Percentiles rank a stretch among this genome's conserved stretches.
Conservation (phyloP, 2,329 filamentous ascomycete genomes). For the Colletotrichum sp. region DNA sequence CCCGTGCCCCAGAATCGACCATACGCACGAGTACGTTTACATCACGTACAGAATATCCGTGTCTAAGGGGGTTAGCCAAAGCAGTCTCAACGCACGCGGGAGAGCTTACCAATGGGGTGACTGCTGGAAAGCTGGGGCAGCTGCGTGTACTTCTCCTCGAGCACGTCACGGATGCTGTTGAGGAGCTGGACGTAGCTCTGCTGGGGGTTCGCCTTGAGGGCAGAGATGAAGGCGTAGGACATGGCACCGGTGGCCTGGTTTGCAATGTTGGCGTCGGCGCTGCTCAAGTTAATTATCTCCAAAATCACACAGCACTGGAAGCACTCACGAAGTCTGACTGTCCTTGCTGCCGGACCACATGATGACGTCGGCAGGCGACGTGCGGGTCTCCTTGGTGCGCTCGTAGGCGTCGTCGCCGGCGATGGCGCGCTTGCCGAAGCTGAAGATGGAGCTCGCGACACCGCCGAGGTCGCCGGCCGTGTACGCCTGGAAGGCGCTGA, state of each 20-base stretch:
- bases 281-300: constrained; percentile 35
- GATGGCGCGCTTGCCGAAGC: constrained; percentile 81
- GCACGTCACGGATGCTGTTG: constrained; percentile 92
- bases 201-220: constrained; percentile 89
- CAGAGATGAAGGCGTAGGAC: constrained; percentile 95
- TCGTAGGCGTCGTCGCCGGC: constrained; percentile 80
- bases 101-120: constrained; percentile 83
- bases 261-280: constrained; percentile 87
- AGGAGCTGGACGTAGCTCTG: constrained; percentile 96
- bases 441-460: constrained; percentile 81
- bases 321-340: constrained; percentile 77
- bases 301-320: background rate
- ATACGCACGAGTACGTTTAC: background rate
- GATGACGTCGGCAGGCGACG: constrained; percentile 91
- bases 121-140: constrained; percentile 97
- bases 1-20: background rate
- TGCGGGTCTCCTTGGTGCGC: constrained; percentile 86
- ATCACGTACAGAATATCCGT: constrained; percentile 19
- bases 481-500: constrained; percentile 78
- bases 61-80: background rate
- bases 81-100: background rate
- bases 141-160: constrained; percentile 86
- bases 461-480: constrained; percentile 82
- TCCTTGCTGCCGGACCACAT: constrained; percentile 99
- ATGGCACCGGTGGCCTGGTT: constrained; percentile 95